Percentiles rank a stretch among this genome's conserved stretches.
phyloP scores from a whole-genome alignment of 495 filamentous ascomycete genomes.

The Aspergillus heteromorphus region DNA sequence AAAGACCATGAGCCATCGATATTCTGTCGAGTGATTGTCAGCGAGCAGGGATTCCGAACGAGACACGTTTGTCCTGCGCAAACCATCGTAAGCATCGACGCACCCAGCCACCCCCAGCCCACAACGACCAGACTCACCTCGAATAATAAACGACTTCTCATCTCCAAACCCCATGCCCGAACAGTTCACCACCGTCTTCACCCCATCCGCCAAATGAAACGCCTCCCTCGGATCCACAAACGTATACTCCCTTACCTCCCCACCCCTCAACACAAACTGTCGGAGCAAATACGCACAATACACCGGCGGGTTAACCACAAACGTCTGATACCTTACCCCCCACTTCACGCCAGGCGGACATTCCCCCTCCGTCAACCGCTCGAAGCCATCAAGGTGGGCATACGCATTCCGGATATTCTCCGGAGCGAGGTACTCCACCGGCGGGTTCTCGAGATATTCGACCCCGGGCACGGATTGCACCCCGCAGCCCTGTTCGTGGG shows the following conservation, averaged over 20 bases:
- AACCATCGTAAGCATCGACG: not conserved
- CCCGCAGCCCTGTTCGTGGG: slow-evolving; percentile 42
- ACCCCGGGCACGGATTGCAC: slow-evolving; percentile 48
- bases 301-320: slow-evolving; percentile 57
- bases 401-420: slow-evolving; percentile 23
- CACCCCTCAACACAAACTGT: slow-evolving; percentile 46
- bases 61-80: slow-evolving; percentile 38
- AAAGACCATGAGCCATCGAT: slow-evolving; percentile 56
- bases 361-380: slow-evolving; percentile 30
- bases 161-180: slow-evolving; percentile 52
- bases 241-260: slow-evolving; percentile 36
- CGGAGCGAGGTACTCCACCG: slow-evolving; percentile 35
- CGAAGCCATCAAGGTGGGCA: slow-evolving; percentile 39
- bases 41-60: slow-evolving; percentile 40
- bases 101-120: not conserved
- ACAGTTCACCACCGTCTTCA: slow-evolving; percentile 53
- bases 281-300: slow-evolving; percentile 54
- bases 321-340: slow-evolving; percentile 54
- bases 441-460: slow-evolving; percentile 55
- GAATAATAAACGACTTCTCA: slow-evolving; percentile 48
- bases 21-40: slow-evolving; percentile 56
- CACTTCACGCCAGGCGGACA: slow-evolving; percentile 44
- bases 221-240: slow-evolving; percentile 44
- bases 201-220: slow-evolving; percentile 32
- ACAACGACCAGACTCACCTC: slow-evolving; percentile 31